These are phyloP conservation scores for Suillus subluteus DNA, from an alignment of 768 basidiomycete species.

Conservation along the genomic window DNA sequence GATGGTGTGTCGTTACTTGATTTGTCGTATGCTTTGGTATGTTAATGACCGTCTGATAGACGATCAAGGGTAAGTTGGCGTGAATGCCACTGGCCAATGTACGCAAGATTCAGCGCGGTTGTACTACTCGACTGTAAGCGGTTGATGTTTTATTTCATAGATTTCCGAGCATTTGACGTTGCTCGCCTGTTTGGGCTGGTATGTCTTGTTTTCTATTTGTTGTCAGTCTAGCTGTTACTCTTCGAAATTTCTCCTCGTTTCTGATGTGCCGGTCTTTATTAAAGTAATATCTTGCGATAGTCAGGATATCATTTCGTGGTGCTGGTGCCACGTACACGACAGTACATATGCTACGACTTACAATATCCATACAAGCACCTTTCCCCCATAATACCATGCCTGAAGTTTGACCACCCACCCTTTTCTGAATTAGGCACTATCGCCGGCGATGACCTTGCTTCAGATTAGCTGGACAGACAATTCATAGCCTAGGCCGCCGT, in stretches of 20 bases:
- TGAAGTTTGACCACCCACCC: not conserved
- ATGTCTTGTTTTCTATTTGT: not conserved
- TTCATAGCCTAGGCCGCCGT: constrained; percentile 16
- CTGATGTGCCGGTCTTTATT: not conserved
- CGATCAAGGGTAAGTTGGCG: not conserved
- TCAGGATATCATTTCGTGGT: not conserved
- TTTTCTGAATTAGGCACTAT: not conserved
- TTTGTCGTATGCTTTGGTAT: not conserved
- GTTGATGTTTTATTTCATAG: not conserved
- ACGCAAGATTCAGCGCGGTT: too few relatives aligned
- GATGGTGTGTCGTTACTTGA: constrained; percentile 31
- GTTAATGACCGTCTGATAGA: not conserved
- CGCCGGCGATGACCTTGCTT: not conserved
- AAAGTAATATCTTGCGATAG: too few relatives aligned
- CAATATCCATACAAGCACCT: not conserved
- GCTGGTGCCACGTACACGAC: not conserved
- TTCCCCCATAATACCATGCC: not conserved
- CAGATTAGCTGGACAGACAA: not conserved
- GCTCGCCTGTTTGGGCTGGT: not conserved
- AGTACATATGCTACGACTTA: not conserved
- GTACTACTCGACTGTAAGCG: not conserved
- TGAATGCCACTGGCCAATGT: not conserved
- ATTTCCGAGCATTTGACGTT: not conserved
- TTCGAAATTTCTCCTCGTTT: not conserved
- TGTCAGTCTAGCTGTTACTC: not conserved